Evolutionary conservation across 139 green algal genomes (phyloP).

Genomic region (Chlorella sp.): DNA sequence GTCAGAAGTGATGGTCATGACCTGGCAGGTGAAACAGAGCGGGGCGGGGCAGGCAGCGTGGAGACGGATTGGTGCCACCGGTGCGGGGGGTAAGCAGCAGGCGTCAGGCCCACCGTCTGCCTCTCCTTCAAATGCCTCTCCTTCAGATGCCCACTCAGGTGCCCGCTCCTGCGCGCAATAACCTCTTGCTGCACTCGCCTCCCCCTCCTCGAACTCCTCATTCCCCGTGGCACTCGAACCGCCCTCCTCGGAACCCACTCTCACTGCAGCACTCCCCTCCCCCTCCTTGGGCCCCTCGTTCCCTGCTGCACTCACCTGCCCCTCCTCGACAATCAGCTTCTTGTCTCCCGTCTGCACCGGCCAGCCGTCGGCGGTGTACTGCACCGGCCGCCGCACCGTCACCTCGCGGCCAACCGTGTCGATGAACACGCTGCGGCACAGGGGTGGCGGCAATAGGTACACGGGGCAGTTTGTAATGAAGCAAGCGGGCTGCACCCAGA

Average conservation of each 20-base stretch:
- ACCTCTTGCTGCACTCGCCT: background rate
- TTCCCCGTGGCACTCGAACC: too few relatives aligned
- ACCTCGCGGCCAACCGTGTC: slow-evolving; percentile 79
- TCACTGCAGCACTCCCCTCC: too few relatives aligned
- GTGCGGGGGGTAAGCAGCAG: too few relatives aligned
- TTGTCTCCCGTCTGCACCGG: slow-evolving; percentile 56
- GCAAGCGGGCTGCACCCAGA: background rate
- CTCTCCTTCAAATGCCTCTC: too few relatives aligned
- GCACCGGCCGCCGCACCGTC: slow-evolving; percentile 35
- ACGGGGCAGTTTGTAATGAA: background rate
- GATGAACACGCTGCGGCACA: slow-evolving; percentile 78
- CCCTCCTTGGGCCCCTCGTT: too few relatives aligned
- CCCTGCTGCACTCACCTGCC: background rate
- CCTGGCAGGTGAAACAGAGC: background rate
- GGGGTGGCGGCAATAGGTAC: background rate
- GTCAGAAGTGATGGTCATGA: slow-evolving; percentile 76
- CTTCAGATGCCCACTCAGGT: too few relatives aligned
- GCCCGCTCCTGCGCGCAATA: too few relatives aligned
- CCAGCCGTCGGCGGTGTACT: slow-evolving; percentile 67
- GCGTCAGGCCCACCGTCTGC: background rate
- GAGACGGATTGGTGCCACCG: too few relatives aligned
- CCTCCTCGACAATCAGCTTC: background rate
- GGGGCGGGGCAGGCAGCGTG: background rate
- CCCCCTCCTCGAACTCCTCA: background rate
- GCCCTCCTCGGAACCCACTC: too few relatives aligned